Conservation (phyloP, 73 alveolate species). For the Tetrahymena malaccensis region DNA sequence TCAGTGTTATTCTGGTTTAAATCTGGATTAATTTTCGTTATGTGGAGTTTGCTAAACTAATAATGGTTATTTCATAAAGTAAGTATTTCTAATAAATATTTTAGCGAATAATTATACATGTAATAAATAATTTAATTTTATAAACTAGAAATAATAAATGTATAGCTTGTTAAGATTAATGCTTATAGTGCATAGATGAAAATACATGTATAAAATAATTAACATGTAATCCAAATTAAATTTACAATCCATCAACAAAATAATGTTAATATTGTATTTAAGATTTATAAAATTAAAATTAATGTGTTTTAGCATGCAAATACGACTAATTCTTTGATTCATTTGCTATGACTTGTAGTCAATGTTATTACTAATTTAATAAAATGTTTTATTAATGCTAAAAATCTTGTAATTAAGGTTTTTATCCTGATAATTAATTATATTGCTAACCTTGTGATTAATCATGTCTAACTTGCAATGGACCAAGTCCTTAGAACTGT, state of each 20-base stretch:
- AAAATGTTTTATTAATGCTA: neutral
- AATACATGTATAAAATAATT: neutral
- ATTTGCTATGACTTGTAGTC: neutral
- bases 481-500: neutral
- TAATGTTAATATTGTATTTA: neutral
- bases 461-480: neutral
- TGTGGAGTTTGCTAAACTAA: neutral
- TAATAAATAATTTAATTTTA: no score
- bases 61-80: neutral
- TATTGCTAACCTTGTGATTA: neutral
- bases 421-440: neutral
- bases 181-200: neutral
- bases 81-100: neutral
- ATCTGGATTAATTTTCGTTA: neutral
- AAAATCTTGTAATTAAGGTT: neutral
- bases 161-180: neutral
- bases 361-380: neutral
- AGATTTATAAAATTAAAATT: neutral
- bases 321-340: neutral
- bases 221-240: neutral
- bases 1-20: neutral
- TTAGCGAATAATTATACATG: neutral
- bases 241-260: neutral
- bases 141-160: neutral
- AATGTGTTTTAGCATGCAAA: neutral